Evolutionary conservation across 257 asterid species (phyloP).

Genomic region (Fraxinus anomala): DNA sequence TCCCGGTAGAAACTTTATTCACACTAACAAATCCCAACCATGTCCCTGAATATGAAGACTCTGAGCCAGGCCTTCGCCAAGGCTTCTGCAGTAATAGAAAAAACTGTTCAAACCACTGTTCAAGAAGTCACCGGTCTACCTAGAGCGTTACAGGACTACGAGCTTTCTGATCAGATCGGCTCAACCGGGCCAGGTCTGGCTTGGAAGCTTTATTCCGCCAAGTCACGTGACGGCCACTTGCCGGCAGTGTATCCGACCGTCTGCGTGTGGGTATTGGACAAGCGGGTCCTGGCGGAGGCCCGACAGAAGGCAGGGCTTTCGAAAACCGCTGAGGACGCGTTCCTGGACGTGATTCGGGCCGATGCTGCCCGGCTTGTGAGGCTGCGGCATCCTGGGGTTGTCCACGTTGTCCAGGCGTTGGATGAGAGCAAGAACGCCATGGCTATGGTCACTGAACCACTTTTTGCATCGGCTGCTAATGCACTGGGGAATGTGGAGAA

Average conservation of each 20-base stretch:
- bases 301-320: conserved; percentile 86
- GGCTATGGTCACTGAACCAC: conserved; percentile 98
- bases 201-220: conserved; percentile 90
- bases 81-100: conserved; percentile 96
- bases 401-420: conserved; percentile 88
- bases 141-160: conserved; percentile 82
- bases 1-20: background rate
- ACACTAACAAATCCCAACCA: conserved; percentile 25
- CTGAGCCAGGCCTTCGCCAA: conserved; percentile 94
- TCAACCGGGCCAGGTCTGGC: conserved; percentile 92
- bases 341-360: conserved; percentile 78
- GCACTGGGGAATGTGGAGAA: conserved; percentile 83
- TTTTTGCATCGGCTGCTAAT: conserved; percentile 85
- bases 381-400: conserved; percentile 98
- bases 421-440: conserved; percentile 92
- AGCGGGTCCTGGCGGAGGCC: conserved; percentile 81
- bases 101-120: conserved; percentile 93
- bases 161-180: conserved; percentile 84
- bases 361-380: conserved; percentile 87
- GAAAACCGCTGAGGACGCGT: conserved; percentile 86
- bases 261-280: conserved; percentile 91
- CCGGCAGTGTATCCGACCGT: conserved; percentile 80
- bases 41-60: conserved; percentile 95
- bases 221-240: conserved; percentile 67
- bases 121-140: conserved; percentile 97